phyloP scores from a whole-genome alignment of 768 basidiomycete genomes.

The Tephrocybe sp. region DNA sequence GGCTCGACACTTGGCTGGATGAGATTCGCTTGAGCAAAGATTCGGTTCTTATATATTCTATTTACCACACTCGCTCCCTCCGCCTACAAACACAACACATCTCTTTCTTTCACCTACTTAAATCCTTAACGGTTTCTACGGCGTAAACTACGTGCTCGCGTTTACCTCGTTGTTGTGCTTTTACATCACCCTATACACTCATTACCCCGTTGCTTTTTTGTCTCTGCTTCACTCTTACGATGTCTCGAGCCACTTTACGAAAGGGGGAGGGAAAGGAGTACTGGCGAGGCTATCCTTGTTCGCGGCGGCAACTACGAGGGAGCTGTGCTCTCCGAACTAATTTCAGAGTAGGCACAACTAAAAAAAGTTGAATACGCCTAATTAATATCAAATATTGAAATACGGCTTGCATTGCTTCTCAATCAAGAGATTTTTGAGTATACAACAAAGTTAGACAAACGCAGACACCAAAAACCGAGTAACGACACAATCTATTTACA shows the following conservation, averaged over 20 bases:
- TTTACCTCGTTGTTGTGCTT: constrained; percentile 20
- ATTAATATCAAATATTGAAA: too few relatives aligned
- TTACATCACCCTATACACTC: constrained; percentile 22
- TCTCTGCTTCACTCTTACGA: background rate
- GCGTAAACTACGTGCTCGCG: constrained; percentile 11
- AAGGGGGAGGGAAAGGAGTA: background rate
- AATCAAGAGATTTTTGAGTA: too few relatives aligned
- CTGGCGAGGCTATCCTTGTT: background rate
- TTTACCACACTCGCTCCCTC: constrained; percentile 13
- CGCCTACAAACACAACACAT: constrained; percentile 3
- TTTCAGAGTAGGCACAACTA: background rate
- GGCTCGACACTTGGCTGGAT: constrained; percentile 19
- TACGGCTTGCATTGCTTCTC: too few relatives aligned
- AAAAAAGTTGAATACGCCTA: too few relatives aligned
- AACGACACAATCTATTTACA: constrained; percentile 63
- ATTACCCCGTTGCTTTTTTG: constrained; percentile 13
- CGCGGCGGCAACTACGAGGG: background rate
- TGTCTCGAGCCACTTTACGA: background rate
- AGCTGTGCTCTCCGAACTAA: background rate
- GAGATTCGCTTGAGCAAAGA: constrained; percentile 18
- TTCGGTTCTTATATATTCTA: constrained; percentile 12
- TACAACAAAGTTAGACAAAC: background rate
- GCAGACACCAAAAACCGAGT: background rate
- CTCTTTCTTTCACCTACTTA: constrained; percentile 6
- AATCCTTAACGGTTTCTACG: constrained; percentile 13